Percentiles rank a stretch among this genome's conserved stretches.
These are phyloP conservation scores for Tuber indicum DNA, from an alignment of 495 filamentous ascomycete species.

Conservation along the genomic window DNA sequence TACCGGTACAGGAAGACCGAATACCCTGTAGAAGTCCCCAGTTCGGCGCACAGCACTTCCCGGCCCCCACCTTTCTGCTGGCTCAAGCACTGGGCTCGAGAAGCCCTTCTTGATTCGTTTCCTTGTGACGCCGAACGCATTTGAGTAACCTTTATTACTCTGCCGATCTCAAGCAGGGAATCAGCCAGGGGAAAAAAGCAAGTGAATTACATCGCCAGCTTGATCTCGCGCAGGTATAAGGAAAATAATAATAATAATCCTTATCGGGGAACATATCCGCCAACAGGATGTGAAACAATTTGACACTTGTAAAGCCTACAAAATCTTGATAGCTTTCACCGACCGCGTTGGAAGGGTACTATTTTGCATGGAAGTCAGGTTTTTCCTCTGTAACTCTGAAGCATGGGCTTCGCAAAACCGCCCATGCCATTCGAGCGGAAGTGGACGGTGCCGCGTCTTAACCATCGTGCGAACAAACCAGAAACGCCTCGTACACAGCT, in stretches of 20 bases:
- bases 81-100: not conserved
- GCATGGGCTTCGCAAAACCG: not conserved
- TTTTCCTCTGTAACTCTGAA: not conserved
- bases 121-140: not conserved
- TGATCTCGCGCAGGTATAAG: not conserved
- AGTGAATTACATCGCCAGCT: not conserved
- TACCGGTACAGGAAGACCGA: not conserved
- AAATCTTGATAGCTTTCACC: not conserved
- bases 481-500: not conserved
- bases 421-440: not conserved
- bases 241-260: not conserved
- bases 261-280: not conserved
- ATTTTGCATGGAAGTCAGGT: not conserved
- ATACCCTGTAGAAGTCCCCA: not conserved
- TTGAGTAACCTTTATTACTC: not conserved
- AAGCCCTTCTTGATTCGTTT: not conserved
- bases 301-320: not conserved
- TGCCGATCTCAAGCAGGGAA: not conserved
- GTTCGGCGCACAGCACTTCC: not conserved
- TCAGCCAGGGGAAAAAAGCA: not conserved
- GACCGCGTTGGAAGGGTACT: not conserved
- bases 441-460: not conserved
- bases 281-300: not conserved
- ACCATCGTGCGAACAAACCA: not conserved
- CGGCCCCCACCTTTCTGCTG: not conserved